Percentiles rank a stretch among this genome's conserved stretches.
phyloP scores from a whole-genome alignment of 108 stramenopile genomes.

The Cyclotella baltica region DNA sequence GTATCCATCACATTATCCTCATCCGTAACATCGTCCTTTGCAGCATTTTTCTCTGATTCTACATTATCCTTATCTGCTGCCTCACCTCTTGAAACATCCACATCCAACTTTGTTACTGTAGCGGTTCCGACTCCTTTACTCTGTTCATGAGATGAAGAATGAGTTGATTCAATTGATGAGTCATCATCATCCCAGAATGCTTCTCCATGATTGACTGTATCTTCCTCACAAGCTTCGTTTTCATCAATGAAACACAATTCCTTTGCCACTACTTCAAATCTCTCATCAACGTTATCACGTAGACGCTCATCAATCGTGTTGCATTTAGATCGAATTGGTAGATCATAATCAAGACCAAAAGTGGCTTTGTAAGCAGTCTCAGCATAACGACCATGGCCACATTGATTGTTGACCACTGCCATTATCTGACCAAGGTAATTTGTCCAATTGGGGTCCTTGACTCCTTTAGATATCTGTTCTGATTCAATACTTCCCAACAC shows the following conservation, averaged over 20 bases:
- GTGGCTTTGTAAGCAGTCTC: conserved; percentile 9
- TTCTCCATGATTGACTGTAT: not conserved
- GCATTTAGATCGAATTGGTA: not conserved
- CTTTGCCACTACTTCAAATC: not conserved
- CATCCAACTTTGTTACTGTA: no score
- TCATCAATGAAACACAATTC: not conserved
- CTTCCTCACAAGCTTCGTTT: not conserved
- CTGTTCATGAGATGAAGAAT: no score
- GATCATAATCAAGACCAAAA: conserved; percentile 14
- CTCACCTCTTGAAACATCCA: no score
- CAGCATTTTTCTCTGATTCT: no score
- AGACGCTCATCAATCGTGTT: conserved; percentile 2
- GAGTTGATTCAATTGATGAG: not conserved
- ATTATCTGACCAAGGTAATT: conserved; percentile 14
- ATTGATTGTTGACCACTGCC: conserved; percentile 10
- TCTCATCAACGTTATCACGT: not conserved
- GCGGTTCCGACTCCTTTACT: no score
- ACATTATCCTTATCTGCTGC: no score
- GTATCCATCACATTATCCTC: no score
- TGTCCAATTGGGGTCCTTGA: conserved; percentile 6
- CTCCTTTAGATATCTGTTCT: not conserved
- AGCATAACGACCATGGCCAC: not conserved
- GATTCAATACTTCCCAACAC: conserved; percentile 6
- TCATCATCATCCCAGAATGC: not conserved
- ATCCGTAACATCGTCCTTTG: no score